Evolutionary conservation across 306 rosid genomes (phyloP).

Genomic region (Pterocarpus macrocarpus): DNA sequence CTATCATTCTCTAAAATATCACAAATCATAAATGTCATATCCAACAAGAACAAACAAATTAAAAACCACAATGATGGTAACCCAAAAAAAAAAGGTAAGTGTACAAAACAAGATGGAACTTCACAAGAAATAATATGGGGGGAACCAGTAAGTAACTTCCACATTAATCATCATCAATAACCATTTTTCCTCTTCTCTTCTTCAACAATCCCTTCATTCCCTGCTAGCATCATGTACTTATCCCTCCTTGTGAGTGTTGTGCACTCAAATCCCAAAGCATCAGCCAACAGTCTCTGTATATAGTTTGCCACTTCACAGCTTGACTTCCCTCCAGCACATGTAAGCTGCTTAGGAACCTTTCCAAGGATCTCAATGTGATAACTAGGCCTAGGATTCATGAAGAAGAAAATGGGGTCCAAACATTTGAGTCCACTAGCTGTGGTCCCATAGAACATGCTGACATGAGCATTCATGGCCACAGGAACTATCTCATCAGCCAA

Average conservation of each 20-base stretch:
- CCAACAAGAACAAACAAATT: not conserved
- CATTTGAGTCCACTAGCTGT: constrained; percentile 94
- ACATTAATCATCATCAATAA: not conserved
- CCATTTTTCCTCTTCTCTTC: constrained; percentile 42
- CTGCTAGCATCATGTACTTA: constrained; percentile 94
- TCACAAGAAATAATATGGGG: not conserved
- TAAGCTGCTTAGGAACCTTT: constrained; percentile 64
- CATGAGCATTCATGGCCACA: constrained; percentile 73
- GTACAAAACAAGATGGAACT: not conserved
- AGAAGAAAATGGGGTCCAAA: constrained; percentile 81
- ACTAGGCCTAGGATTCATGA: constrained; percentile 88
- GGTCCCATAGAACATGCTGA: constrained; percentile 94
- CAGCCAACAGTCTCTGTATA: constrained; percentile 70
- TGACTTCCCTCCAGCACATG: constrained; percentile 73
- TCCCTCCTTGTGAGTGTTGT: constrained; percentile 81
- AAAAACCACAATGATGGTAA: not conserved
- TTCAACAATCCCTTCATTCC: constrained; percentile 81
- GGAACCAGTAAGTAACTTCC: not conserved
- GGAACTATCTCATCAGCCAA: constrained; percentile 86
- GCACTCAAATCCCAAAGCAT: constrained; percentile 90
- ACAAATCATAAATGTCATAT: constrained; percentile 5
- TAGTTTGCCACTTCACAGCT: constrained; percentile 87
- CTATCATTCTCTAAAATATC: not conserved
- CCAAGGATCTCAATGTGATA: constrained; percentile 69
- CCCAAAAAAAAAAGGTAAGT: not conserved